Percentiles rank a stretch among this genome's conserved stretches.
These are phyloP conservation scores for Fusarium scirpi DNA, from an alignment of 2,329 filamentous ascomycete genomes.

Conservation along the genomic window DNA sequence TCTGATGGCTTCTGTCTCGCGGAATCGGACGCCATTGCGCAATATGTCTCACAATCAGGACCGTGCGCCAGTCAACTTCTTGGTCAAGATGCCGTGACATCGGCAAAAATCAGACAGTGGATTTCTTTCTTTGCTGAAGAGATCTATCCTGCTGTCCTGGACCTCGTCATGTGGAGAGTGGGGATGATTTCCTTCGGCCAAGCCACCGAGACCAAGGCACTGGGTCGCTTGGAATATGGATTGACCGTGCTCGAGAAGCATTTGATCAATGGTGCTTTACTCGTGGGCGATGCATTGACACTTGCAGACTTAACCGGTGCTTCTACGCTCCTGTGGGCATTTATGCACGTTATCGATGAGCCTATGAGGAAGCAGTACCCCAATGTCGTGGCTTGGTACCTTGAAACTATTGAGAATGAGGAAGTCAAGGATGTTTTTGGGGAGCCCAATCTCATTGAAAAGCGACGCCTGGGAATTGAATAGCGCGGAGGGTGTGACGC, in stretches of 20 bases:
- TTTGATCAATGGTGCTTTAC: background rate
- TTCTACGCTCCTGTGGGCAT: background rate
- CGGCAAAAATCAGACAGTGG: constrained; percentile 10
- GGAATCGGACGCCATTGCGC: constrained; percentile 9
- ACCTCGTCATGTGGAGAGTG: constrained; percentile 8
- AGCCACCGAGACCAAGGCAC: background rate
- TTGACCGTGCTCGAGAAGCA: constrained; percentile 2
- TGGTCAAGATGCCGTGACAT: background rate
- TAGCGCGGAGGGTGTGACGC: too few species aligned
- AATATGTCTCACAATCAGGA: constrained; percentile 1
- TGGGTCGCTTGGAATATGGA: background rate
- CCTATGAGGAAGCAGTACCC: constrained; percentile 9
- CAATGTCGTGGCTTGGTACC: constrained; percentile 2
- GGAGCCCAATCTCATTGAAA: background rate
- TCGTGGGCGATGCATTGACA: background rate
- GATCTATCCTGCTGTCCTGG: background rate
- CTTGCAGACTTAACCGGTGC: constrained; percentile 8
- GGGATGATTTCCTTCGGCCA: background rate
- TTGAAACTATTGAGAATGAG: background rate
- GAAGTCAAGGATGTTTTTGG: constrained; percentile 6
- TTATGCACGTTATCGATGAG: constrained; percentile 7
- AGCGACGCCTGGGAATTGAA: background rate
- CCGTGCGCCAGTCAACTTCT: background rate
- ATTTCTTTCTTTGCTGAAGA: constrained; percentile 12
- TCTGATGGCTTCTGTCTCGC: background rate